Percentiles rank a stretch among this genome's conserved stretches.
phyloP scores from a whole-genome alignment of 164 flowering plant species.

The Brasenia schreberi region DNA sequence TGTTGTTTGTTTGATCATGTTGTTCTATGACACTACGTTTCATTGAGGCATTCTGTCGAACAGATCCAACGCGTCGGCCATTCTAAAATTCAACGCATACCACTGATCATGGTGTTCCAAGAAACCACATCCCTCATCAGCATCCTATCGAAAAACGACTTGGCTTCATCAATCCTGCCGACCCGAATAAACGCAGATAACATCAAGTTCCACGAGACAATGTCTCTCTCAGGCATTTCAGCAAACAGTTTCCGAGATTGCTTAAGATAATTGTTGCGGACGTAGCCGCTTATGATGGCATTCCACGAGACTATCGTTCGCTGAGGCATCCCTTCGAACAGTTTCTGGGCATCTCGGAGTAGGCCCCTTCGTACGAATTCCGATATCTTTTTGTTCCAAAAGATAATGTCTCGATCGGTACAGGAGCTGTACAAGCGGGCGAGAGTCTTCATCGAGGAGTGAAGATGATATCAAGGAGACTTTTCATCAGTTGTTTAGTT shows the following conservation, averaged over 20 bases:
- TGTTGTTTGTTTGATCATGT: no score
- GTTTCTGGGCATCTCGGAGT: neutral
- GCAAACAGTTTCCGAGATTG: constrained; percentile 7
- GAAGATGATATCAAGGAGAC: neutral
- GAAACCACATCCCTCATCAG: constrained; percentile 9
- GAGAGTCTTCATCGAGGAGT: neutral
- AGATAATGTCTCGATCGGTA: constrained; percentile 1
- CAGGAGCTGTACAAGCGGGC: neutral
- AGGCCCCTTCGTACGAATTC: constrained; percentile 5
- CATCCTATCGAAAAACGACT: constrained; percentile 5
- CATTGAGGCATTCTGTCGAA: constrained; percentile 8
- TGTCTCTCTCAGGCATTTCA: constrained; percentile 11
- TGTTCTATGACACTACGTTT: constrained; percentile 12
- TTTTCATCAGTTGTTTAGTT: neutral
- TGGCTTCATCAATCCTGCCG: constrained; percentile 22
- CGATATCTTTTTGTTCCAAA: constrained; percentile 8
- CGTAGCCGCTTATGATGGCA: constrained; percentile 9
- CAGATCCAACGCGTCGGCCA: constrained; percentile 2
- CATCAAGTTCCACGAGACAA: constrained; percentile 15
- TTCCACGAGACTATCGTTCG: constrained; percentile 11
- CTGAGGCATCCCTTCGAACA: constrained; percentile 9
- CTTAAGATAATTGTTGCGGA: constrained; percentile 3
- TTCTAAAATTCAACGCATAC: constrained; percentile 6
- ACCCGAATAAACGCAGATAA: constrained; percentile 26
- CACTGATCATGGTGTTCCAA: constrained; percentile 12